Evolutionary conservation across 305 asterid species (phyloP).

Genomic region (Euphrasia arctica): DNA sequence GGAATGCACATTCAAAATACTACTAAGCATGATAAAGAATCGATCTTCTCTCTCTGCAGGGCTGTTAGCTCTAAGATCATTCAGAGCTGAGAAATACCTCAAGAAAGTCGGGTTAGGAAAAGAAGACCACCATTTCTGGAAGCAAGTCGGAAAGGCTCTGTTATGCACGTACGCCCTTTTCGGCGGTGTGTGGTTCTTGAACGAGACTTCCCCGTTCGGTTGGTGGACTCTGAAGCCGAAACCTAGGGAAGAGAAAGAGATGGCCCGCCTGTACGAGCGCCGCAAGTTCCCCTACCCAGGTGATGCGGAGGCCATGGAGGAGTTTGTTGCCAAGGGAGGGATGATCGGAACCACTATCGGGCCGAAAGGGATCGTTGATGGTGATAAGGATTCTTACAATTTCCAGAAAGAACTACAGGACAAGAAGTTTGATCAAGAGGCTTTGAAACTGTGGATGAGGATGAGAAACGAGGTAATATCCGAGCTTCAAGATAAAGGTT

Average conservation of each 20-base stretch:
- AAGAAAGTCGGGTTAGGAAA: constrained; percentile 71
- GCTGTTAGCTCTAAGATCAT: constrained; percentile 27
- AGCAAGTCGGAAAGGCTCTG: constrained; percentile 73
- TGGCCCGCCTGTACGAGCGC: constrained; percentile 81
- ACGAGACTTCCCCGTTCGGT: constrained; percentile 89
- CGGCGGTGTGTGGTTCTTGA: constrained; percentile 66
- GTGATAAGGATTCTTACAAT: constrained; percentile 54
- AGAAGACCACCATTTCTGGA: constrained; percentile 89
- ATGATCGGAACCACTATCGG: constrained; percentile 90
- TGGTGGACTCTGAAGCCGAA: constrained; percentile 86
- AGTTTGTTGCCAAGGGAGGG: constrained; percentile 80
- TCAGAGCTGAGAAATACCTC: constrained; percentile 53
- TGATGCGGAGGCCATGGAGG: constrained; percentile 82
- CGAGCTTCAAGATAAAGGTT: constrained; percentile 86
- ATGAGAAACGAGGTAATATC: constrained; percentile 84
- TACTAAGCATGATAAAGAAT: neutral
- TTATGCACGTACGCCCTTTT: constrained; percentile 69
- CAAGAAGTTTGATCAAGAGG: constrained; percentile 78
- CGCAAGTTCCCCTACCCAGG: constrained; percentile 80
- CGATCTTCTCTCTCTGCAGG: constrained; percentile 27
- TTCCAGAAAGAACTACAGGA: constrained; percentile 83
- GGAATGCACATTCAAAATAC: too few species aligned
- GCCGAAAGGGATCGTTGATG: constrained; percentile 73
- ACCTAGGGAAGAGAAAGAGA: constrained; percentile 84
- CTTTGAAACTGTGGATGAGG: constrained; percentile 77